Evolutionary conservation across 1,139 yeast species (phyloP).

Genomic region (Yamadazyma aaseri): DNA sequence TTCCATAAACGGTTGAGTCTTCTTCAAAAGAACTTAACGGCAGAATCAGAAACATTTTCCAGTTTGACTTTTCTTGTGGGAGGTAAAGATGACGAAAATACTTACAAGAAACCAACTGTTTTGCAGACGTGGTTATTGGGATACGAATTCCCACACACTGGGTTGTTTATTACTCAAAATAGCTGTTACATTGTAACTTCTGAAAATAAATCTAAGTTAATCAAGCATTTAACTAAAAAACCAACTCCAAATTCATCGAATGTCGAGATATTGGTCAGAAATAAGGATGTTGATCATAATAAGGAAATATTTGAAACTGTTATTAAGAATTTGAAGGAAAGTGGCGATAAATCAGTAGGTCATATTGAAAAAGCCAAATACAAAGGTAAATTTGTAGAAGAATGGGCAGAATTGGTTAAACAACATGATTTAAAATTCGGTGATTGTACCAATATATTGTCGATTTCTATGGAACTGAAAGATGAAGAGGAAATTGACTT

Average conservation of each 20-base stretch:
- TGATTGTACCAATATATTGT: conserved; percentile 58
- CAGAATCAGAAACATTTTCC: conserved; percentile 25
- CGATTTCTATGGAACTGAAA: conserved; percentile 64
- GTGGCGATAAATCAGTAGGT: conserved; percentile 57
- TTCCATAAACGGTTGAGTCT: conserved; percentile 44
- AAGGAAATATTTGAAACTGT: conserved; percentile 63
- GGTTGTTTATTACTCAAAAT: conserved; percentile 61
- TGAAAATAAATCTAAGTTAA: conserved; percentile 82
- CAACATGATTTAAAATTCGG: conserved; percentile 38
- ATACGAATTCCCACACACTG: conserved; percentile 92
- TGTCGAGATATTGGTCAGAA: conserved; percentile 73
- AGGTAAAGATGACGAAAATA: conserved; percentile 81
- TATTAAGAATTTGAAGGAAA: conserved; percentile 45
- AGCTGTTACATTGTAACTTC: conserved; percentile 73
- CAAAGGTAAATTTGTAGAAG: conserved; percentile 79
- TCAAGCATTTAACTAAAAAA: conserved; percentile 50
- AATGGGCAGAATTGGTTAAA: conserved; percentile 60
- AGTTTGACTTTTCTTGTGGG: conserved; percentile 74
- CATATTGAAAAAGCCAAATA: conserved; percentile 68
- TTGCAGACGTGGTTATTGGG: conserved; percentile 92
- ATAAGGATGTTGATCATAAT: conserved; percentile 79
- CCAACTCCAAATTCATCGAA: conserved; percentile 39
- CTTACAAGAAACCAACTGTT: conserved; percentile 86
- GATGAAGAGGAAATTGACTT: conserved; percentile 75
- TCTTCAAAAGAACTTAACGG: conserved; percentile 39